Evolutionary conservation across 176 grass and related monocot genomes (phyloP).

Genomic region (Aegilops longissima): DNA sequence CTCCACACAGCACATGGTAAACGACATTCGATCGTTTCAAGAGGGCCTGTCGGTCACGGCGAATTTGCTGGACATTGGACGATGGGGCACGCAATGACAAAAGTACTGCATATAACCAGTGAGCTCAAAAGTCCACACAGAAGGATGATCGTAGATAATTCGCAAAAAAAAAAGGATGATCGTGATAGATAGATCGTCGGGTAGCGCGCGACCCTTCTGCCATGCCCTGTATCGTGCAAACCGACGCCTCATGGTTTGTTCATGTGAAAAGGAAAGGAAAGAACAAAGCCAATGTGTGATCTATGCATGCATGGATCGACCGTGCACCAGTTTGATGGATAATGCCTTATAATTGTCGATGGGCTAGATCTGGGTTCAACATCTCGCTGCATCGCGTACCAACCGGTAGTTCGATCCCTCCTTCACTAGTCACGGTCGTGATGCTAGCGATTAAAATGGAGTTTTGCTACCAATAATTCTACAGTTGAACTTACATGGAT

Average conservation of each 20-base stretch:
- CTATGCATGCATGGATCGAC: not conserved
- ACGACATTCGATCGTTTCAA: not conserved
- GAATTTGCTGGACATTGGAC: not conserved
- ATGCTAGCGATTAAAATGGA: not conserved
- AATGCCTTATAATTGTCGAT: not conserved
- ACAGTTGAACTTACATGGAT: no score
- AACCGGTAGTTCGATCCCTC: not conserved
- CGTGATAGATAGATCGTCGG: not conserved
- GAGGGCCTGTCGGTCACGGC: not conserved
- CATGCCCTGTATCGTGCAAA: no score
- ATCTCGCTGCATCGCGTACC: not conserved
- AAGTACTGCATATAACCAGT: no score
- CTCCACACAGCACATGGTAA: no score
- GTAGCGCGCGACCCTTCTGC: not conserved
- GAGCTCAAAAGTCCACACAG: no score
- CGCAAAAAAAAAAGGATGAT: no score
- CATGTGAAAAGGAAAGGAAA: not conserved
- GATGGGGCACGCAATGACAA: not conserved
- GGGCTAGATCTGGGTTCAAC: not conserved
- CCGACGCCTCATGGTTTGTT: not conserved
- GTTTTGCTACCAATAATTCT: no score
- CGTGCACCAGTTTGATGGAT: not conserved
- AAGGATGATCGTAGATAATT: no score
- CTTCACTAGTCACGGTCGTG: not conserved
- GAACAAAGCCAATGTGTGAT: no score